Conservation (phyloP, 805 yeast species). For the Candida berthetii region DNA sequence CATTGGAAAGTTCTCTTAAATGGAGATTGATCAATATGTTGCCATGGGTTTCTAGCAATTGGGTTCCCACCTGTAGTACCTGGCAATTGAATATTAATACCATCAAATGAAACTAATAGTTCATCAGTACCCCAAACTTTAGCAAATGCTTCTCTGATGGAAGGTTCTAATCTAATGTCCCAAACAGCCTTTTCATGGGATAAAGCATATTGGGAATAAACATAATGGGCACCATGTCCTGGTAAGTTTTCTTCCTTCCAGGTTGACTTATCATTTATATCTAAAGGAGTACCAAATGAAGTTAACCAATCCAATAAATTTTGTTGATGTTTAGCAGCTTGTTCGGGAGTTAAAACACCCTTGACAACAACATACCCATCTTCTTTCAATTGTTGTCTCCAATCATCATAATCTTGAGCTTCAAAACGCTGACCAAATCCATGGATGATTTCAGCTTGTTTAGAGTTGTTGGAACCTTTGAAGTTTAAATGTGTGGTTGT, state of each 20-base stretch:
- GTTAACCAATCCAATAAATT: conserved; percentile 18
- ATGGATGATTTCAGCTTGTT: conserved; percentile 5
- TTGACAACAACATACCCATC: conserved; percentile 28
- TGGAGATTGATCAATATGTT: conserved; percentile 29
- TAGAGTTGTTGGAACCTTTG: too few species aligned
- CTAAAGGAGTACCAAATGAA: conserved; percentile 14
- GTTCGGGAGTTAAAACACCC: conserved; percentile 19
- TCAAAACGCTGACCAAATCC: conserved; percentile 5
- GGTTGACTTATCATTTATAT: conserved; percentile 19
- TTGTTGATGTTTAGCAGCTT: conserved; percentile 17
- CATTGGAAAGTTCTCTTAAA: conserved; percentile 22
- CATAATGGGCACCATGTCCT: conserved; percentile 11
- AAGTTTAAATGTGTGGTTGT: too few species aligned
- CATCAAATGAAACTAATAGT: conserved; percentile 26
- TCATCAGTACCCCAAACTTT: conserved; percentile 27
- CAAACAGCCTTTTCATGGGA: conserved; percentile 27
- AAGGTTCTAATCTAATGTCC: conserved; percentile 25
- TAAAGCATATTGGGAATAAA: conserved; percentile 14
- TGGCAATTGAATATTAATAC: conserved; percentile 24
- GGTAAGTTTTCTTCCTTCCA: conserved; percentile 25
- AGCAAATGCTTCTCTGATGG: conserved; percentile 20
- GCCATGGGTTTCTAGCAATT: conserved; percentile 17
- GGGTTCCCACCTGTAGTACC: conserved; percentile 8
- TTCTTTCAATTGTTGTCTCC: conserved; percentile 22
- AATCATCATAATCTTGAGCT: conserved; percentile 14